Base-by-base conservation (phyloP, 1,139 yeast genomes). In the Zygosaccharomyces pseudobailii region DNA sequence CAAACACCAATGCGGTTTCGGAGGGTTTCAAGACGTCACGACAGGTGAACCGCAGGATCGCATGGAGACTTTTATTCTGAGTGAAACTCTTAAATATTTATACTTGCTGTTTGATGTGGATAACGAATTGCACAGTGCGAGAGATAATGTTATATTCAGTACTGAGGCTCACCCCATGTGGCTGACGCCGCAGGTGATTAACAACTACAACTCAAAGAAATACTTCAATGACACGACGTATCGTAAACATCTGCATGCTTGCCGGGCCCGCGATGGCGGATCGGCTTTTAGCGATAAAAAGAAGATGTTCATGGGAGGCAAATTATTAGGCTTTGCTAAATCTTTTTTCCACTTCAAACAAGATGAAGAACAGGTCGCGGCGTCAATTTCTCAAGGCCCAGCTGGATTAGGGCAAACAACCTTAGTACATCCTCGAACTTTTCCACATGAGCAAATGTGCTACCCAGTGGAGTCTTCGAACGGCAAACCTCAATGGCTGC, bases 161-260 rank as follows among this genome's bases (percentile, higher is more conserved):
- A 90, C 97, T 0, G 97, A 90, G 61, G 97, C 94, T 0, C 97
- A 90, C 64, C 96, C 96, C 2, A 63, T 89, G 51, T 88, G 96
- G 95, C 73, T 76, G 48, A 62, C 64, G 3, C 47, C 53, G 7
- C 51, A 54, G 9, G 40, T 54, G n/a, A 49, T 56, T 38, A 42
- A 46, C 22, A 45, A 53, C 9, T 68, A 67, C 48, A 49, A 54
- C 13, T 28, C 27, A 5, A 52, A 56, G 45, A 51, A 43, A 23
- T 51, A 37, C 21, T 56, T 56, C 39, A 56, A 49, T 41, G 61
- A 61, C 37, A 42, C 55, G 1, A 10, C 31, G 6, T 56, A 49
- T 37, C 38, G 47, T 6, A 23, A 47, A 6, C 58, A 61, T 46
- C 42, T 58, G 38, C 40, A 50, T 13, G 24, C 30, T 34, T 47